phyloP scores from a whole-genome alignment of 2,329 filamentous ascomycete species.

The Fusarium mangiferae region DNA sequence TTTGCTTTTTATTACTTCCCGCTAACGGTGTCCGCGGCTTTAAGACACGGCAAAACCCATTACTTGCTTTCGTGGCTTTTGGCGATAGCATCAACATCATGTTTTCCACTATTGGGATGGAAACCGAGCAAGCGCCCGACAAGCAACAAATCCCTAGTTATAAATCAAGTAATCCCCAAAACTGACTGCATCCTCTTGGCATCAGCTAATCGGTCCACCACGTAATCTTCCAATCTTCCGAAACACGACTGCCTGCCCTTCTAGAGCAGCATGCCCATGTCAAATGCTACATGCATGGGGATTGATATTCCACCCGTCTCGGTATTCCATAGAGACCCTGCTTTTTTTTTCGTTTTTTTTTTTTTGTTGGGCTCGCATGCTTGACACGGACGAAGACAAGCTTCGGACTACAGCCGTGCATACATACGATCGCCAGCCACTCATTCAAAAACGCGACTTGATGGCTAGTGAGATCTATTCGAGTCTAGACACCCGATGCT shows the following conservation, averaged over 20 bases:
- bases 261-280: conserved; percentile 24
- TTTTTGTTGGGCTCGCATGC: conserved; percentile 4
- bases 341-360: background rate
- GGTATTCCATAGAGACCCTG: conserved; percentile 34
- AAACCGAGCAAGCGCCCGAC: background rate
- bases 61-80: background rate
- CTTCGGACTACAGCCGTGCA: background rate
- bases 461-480: background rate
- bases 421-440: conserved; percentile 2
- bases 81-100: background rate
- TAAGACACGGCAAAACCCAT: background rate
- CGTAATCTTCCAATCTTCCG: conserved; percentile 43
- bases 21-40: background rate
- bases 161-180: conserved; percentile 26
- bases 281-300: conserved; percentile 20
- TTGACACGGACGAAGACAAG: conserved; percentile 18
- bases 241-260: conserved; percentile 34
- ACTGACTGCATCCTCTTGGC: conserved; percentile 21
- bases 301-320: conserved; percentile 12
- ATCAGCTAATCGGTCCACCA: conserved; percentile 33
- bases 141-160: background rate
- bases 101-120: background rate
- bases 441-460: conserved; percentile 2
- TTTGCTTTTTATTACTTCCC: conserved; percentile 15
- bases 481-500: background rate